These are phyloP conservation scores for Ephemerocybe angulata DNA, from an alignment of 768 basidiomycete species.

Conservation along the genomic window DNA sequence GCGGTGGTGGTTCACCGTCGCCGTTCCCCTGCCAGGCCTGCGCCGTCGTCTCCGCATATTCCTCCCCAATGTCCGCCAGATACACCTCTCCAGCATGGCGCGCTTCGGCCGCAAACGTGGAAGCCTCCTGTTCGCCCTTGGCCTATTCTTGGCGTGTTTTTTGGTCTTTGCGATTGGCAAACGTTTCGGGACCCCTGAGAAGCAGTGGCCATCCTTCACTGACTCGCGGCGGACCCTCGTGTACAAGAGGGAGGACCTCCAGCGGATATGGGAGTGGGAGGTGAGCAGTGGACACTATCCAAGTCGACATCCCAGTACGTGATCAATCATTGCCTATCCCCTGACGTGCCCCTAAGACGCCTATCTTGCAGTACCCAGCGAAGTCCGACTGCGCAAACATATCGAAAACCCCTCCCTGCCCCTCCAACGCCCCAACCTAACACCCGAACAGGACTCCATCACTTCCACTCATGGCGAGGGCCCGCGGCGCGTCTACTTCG, in stretches of 20 bases:
- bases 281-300: constrained; percentile 92
- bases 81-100: constrained; percentile 53
- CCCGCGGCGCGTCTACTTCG: constrained; percentile 71
- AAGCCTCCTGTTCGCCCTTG: constrained; percentile 46
- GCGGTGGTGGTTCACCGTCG: constrained; percentile 59
- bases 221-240: constrained; percentile 73
- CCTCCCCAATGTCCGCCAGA: constrained; percentile 55
- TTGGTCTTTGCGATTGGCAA: constrained; percentile 57
- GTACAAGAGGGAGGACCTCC: constrained; percentile 73
- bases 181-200: constrained; percentile 57
- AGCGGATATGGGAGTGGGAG: constrained; percentile 95
- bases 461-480: constrained; percentile 70
- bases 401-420: constrained; percentile 77
- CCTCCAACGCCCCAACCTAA: constrained; percentile 45
- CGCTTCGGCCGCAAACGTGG: constrained; percentile 61
- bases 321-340: not conserved
- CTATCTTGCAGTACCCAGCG: constrained; percentile 57
- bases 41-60: constrained; percentile 54
- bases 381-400: constrained; percentile 51
- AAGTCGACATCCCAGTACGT: constrained; percentile 71
- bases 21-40: constrained; percentile 58
- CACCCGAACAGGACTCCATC: constrained; percentile 35
- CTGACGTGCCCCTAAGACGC: not conserved
- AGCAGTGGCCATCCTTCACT: constrained; percentile 56
- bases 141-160: constrained; percentile 46